Base-by-base conservation (phyloP, 768 basidiomycete species). In the Leccinum uliginosum region DNA sequence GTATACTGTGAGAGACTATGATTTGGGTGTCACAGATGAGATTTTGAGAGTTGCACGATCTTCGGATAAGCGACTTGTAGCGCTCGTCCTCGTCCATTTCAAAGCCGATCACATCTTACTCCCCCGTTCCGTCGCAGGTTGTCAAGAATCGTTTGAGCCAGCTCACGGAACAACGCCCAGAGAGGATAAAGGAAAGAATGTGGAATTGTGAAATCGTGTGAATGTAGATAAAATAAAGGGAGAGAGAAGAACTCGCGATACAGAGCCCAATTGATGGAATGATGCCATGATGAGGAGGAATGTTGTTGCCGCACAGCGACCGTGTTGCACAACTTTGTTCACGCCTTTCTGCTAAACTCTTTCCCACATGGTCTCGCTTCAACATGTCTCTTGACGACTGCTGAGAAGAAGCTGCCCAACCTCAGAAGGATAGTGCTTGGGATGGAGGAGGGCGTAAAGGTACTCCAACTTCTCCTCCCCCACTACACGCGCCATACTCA, bases 401-500 rank as follows among this genome's bases (percentile, higher is more conserved):
- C 34, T 34, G 2, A 27, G 27, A 27, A 7, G 29, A 11, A 30
- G 10, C 29, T 29, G 29, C 29, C 29, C 29, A 14, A 34, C 34
- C 34, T n/a, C 8, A 38, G 17, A 38, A 17, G 34, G 14, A 14
- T 5, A 2, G 17, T 38, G 35, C 17, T 17, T 38, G 3, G 12
- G 11, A 2, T 3, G 3, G 10, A 17, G 10, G 23, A 11, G 21
- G 9, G 15, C 15, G n/a, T 4, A 8, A 19, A 24, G 11, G n/a
- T 12, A 27, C 4, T n/a, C 15, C 35, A 30, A 8, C 3, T n/a
- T 38, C 12, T 43, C 50, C 14, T 24, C 21, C 56, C 32, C 32
- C 29, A 34, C 10, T 29, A 7, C 55, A 44, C 47, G 50, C 30
- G 5, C n/a, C 3, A 30, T 12, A 70, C 80, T 38, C 11, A 46